These are phyloP conservation scores for Cadophora malorum DNA, from an alignment of 2,329 filamentous ascomycete species.

Conservation along the genomic window DNA sequence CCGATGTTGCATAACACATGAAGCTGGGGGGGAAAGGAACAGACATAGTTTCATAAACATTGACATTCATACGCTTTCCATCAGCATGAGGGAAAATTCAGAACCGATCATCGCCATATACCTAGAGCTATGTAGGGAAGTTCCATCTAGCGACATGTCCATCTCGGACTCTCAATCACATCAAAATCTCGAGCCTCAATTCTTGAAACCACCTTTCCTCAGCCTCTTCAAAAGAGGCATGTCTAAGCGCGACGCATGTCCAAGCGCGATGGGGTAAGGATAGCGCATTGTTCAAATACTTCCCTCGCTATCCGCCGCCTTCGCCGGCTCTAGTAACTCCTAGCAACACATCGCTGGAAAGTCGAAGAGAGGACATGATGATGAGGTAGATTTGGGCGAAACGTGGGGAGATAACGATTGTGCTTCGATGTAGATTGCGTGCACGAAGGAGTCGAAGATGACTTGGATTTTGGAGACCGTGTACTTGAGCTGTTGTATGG, in stretches of 20 bases:
- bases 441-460: not conserved
- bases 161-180: no score
- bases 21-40: no score
- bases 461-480: not conserved
- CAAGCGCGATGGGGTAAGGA: not conserved
- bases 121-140: no score
- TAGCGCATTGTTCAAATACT: not conserved
- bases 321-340: not conserved
- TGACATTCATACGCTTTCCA: no score
- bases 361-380: not conserved
- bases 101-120: no score
- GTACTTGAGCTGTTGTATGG: no score
- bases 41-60: no score
- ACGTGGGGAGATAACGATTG: not conserved
- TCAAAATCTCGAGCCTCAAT: no score
- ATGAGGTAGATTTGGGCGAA: not conserved
- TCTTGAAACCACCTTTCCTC: not conserved
- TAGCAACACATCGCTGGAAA: not conserved
- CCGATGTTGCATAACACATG: not conserved
- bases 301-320: not conserved
- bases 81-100: no score
- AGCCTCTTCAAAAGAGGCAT: not conserved
- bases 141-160: not conserved
- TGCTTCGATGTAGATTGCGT: not conserved
- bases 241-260: not conserved